Evolutionary conservation across 2,329 filamentous ascomycete genomes (phyloP), one percentile per base, ranked within the genome.

Genomic region (Fusarium musae): DNA sequence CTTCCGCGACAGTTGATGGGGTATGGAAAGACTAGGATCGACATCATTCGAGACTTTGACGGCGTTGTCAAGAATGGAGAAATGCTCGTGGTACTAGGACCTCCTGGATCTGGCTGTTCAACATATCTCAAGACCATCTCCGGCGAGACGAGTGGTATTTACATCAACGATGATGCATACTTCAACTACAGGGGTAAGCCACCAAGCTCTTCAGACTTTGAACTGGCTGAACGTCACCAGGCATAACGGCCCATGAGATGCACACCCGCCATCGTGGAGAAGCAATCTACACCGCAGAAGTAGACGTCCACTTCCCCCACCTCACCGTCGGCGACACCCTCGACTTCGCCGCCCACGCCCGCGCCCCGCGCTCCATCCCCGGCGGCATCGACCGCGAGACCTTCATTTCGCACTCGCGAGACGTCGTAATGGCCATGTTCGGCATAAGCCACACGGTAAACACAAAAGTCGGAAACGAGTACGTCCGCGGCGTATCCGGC

Each of bases 121-220:
- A 96, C 94, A 3, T 91, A 96, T 74, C 84, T 96, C 60, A 96
- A 96, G 83, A 93, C 93, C 0, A 89, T 96, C 69, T 89, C 93
- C 4, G 93, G 93, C 61, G 93, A 96, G 82, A 93, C 92, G 2
- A 91, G 93, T 73, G 93, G 94, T 37, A 91, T 96, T 67, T 89
- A 88, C 74, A 85, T 96, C 16, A 91, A 93, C 56, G 83, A 91
- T 9, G 83, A 86, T 34, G 91, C 92, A 0, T 89, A 93, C 69
- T 89, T 96, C 77, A 95, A 96, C 83, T 96, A 96, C 79, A 92
- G 95, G 79, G 92, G 90, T 85, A 61, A 26, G 49, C n/a, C 4
- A 16, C 1, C 11, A 16, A 3, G 5, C 30, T 1, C 21, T 32
- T 9, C 15, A 12, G 21, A 15, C 1, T 19, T 12, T 10, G 17